Conservation (phyloP, 345 rosid genomes). For the Viola odorata region DNA sequence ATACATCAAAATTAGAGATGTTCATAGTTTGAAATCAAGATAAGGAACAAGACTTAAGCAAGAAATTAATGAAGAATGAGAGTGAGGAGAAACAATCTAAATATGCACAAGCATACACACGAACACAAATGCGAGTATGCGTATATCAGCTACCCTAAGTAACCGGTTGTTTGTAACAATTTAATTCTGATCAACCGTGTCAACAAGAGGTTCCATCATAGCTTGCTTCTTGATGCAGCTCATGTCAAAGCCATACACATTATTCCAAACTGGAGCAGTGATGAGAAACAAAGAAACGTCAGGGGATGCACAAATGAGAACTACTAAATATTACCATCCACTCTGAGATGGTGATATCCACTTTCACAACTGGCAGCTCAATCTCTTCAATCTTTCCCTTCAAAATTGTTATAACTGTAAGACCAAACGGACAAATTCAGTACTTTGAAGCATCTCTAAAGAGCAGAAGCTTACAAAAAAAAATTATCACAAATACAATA, state of each 20-base stretch:
- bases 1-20: slow-evolving; percentile 82
- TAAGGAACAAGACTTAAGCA: slow-evolving; percentile 10
- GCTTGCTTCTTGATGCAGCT: slow-evolving; percentile 97
- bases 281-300: neutral
- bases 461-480: neutral
- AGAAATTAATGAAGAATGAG: neutral
- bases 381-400: slow-evolving; percentile 97
- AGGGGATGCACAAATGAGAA: slow-evolving; percentile 2
- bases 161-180: slow-evolving; percentile 75
- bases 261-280: slow-evolving; percentile 68
- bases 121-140: too few relatives aligned
- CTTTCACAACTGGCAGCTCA: slow-evolving; percentile 82
- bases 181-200: slow-evolving; percentile 88
- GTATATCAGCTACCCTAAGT: slow-evolving; percentile 52
- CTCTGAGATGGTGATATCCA: slow-evolving; percentile 94
- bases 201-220: slow-evolving; percentile 95
- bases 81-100: neutral
- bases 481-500: slow-evolving; percentile 13
- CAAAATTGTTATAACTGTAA: slow-evolving; percentile 77
- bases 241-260: slow-evolving; percentile 94
- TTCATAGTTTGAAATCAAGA: slow-evolving; percentile 76
- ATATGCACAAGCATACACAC: neutral
- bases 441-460: neutral
- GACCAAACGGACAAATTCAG: neutral
- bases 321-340: slow-evolving; percentile 60